phyloP scores from a whole-genome alignment of 257 asterid species.

The Buddleja alternifolia region DNA sequence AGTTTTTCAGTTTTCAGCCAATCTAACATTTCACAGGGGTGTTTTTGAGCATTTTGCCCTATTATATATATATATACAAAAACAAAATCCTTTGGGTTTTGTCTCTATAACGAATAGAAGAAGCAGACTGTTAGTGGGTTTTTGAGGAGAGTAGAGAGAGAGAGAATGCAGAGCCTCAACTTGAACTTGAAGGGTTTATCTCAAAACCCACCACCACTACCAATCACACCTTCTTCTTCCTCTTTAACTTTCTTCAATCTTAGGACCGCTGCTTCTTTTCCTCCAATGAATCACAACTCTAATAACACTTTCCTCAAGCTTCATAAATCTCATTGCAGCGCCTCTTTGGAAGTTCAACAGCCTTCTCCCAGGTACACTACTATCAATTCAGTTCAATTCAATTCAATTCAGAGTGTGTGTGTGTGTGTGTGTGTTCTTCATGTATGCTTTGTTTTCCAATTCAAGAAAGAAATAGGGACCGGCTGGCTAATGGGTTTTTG shows the following conservation, averaged over 20 bases:
- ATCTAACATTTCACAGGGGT: too few species aligned
- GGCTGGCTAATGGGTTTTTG: too few species aligned
- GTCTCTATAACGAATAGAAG: neutral
- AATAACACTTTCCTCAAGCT: constrained; percentile 21
- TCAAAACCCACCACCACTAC: constrained; percentile 33
- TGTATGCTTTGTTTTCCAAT: neutral
- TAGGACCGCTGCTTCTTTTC: constrained; percentile 7
- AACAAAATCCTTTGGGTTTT: neutral
- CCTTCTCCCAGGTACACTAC: constrained; percentile 38
- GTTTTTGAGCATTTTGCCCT: too few species aligned
- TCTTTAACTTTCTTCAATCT: constrained; percentile 31
- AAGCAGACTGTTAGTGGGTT: neutral
- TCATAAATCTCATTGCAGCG: constrained; percentile 33
- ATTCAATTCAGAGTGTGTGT: neutral
- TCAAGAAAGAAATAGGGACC: neutral
- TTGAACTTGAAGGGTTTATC: constrained; percentile 35
- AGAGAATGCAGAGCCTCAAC: constrained; percentile 49
- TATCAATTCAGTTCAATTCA: too few species aligned
- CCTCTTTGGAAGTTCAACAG: constrained; percentile 46
- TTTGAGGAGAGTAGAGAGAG: constrained; percentile 29
- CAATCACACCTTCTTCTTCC: constrained; percentile 29
- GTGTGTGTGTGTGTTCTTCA: neutral
- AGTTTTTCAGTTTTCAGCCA: too few species aligned
- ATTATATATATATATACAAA: too few species aligned
- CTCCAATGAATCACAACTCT: constrained; percentile 31